Evolutionary conservation across 129 eudicot species (phyloP).

Genomic region (Silybum marianum): DNA sequence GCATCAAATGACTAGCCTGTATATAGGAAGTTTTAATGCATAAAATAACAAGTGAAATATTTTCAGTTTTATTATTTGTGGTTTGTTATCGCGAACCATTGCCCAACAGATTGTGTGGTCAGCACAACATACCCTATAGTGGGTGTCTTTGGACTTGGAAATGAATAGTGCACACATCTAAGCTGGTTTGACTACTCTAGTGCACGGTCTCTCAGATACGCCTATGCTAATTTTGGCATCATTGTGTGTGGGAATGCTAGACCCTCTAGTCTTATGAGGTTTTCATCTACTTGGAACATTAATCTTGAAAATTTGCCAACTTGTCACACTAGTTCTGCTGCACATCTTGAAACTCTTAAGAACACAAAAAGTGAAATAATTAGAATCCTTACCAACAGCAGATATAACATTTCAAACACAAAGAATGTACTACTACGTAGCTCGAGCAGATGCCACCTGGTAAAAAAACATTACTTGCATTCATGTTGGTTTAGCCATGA

Average conservation of each 20-base stretch:
- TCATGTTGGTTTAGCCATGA: not conserved
- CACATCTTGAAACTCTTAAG: not conserved
- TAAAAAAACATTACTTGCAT: not conserved
- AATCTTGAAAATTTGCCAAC: not conserved
- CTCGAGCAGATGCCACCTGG: not conserved
- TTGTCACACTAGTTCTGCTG: not conserved
- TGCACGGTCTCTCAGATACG: too few relatives aligned
- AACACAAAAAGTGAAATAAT: not conserved
- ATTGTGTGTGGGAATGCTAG: not conserved
- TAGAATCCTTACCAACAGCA: not conserved
- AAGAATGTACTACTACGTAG: not conserved
- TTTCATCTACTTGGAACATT: not conserved
- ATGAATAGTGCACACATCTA: too few relatives aligned
- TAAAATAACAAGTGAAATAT: too few relatives aligned
- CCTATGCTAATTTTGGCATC: not conserved
- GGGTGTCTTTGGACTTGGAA: too few relatives aligned
- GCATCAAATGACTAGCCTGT: too few relatives aligned
- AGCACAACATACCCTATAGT: too few relatives aligned
- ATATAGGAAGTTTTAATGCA: too few relatives aligned
- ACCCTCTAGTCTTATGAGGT: not conserved
- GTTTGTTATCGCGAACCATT: too few relatives aligned
- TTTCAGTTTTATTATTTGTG: too few relatives aligned
- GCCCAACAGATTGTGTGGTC: too few relatives aligned
- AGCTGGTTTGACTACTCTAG: too few relatives aligned
- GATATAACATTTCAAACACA: not conserved